phyloP scores from a whole-genome alignment of 345 rosid genomes.

The Linum trigynum region DNA sequence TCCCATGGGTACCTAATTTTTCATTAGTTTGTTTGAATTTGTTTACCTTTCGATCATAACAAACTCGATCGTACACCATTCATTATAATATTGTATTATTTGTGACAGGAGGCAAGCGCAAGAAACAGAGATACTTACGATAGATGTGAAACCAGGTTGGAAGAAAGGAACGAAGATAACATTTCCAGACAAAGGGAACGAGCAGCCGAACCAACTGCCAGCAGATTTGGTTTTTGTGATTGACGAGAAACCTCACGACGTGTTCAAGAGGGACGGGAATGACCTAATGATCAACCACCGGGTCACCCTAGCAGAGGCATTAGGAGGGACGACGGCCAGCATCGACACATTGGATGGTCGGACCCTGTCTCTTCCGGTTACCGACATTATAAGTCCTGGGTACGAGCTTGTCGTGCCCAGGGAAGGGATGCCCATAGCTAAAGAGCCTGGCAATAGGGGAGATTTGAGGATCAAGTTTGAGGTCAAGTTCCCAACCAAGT shows the following conservation, averaged over 20 bases:
- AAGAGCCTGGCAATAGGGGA: conserved; percentile 10
- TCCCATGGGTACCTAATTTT: conserved; percentile 48
- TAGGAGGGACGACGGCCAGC: not conserved
- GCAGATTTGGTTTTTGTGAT: not conserved
- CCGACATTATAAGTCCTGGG: conserved; percentile 10
- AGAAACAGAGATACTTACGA: not conserved
- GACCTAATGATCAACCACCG: not conserved
- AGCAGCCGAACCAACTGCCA: not conserved
- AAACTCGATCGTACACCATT: not conserved
- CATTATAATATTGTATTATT: no score
- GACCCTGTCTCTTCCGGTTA: conserved; percentile 3
- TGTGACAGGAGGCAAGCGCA: not conserved
- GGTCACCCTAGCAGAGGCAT: not conserved
- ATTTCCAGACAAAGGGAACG: not conserved
- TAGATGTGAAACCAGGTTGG: not conserved
- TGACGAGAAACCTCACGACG: not conserved
- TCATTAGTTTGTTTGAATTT: no score
- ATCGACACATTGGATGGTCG: not conserved
- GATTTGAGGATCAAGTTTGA: conserved; percentile 16
- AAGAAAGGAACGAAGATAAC: not conserved
- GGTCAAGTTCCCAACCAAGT: conserved; percentile 18
- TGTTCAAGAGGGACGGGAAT: not conserved
- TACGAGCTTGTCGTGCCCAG: conserved; percentile 15
- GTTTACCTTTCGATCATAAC: not conserved
- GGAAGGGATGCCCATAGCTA: conserved; percentile 23